Percentiles rank a stretch among this genome's conserved stretches.
These are phyloP conservation scores for Ogataea haglerorum DNA, from an alignment of 805 yeast genomes.

Conservation along the genomic window DNA sequence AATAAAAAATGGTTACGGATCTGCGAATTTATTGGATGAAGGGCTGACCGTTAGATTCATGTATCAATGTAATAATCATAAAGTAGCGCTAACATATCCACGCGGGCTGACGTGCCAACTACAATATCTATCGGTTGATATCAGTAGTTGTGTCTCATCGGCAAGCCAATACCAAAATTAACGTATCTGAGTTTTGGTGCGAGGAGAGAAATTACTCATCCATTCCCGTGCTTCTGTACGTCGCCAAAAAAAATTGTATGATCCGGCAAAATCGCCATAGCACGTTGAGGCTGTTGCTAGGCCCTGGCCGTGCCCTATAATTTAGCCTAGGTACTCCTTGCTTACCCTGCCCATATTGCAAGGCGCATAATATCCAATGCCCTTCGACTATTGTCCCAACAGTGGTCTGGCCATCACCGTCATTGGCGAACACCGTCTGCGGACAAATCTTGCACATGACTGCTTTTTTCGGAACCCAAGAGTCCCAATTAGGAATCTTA, in stretches of 20 bases:
- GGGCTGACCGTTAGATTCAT: slow-evolving; percentile 3
- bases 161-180: no score
- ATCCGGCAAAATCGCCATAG: background rate
- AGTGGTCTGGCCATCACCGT: slow-evolving; percentile 5
- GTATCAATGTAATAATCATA: background rate
- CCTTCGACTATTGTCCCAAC: background rate
- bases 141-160: no score
- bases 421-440: background rate
- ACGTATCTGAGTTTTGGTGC: no score
- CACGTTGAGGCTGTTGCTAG: no score
- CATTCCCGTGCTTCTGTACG: background rate
- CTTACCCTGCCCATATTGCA: background rate
- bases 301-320: no score
- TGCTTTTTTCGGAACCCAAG: slow-evolving; percentile 1
- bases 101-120: background rate
- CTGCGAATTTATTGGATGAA: background rate
- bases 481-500: background rate
- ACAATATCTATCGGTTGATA: background rate
- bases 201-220: background rate
- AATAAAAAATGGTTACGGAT: background rate
- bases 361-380: background rate
- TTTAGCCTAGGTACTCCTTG: background rate
- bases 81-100: background rate
- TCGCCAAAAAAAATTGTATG: background rate
- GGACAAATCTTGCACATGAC: background rate